phyloP scores from a whole-genome alignment of 345 rosid species.

The Viola odorata region DNA sequence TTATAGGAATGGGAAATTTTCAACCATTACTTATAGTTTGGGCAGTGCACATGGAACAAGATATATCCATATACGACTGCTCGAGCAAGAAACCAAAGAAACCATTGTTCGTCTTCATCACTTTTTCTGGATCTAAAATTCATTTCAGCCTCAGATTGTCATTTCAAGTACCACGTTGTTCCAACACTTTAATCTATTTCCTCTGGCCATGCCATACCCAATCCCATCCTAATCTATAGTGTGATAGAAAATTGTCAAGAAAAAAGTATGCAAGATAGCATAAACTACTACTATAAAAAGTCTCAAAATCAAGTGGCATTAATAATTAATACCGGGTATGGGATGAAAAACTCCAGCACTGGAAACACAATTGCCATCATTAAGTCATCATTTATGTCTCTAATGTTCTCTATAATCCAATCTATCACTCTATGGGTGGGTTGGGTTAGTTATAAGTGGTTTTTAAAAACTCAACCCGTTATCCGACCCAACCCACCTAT shows the following conservation, averaged over 20 bases:
- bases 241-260: slow-evolving; percentile 2
- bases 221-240: slow-evolving; percentile 56
- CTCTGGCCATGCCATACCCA: slow-evolving; percentile 94
- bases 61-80: slow-evolving; percentile 3
- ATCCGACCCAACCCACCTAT: too few species aligned
- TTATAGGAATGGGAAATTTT: too few species aligned
- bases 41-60: too few species aligned
- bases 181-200: slow-evolving; percentile 67
- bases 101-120: slow-evolving; percentile 47
- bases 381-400: slow-evolving; percentile 42
- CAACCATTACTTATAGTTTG: too few species aligned
- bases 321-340: slow-evolving; percentile 60
- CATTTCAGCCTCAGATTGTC: slow-evolving; percentile 79
- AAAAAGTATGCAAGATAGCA: slow-evolving; percentile 4
- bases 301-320: slow-evolving; percentile 5
- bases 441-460: too few species aligned
- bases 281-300: not conserved
- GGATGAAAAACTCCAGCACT: slow-evolving; percentile 51
- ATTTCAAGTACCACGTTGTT: slow-evolving; percentile 78
- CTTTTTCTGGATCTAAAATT: slow-evolving; percentile 55
- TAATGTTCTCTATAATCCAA: slow-evolving; percentile 41
- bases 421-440: slow-evolving; percentile 36
- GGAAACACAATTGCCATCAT: slow-evolving; percentile 37
- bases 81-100: slow-evolving; percentile 64
- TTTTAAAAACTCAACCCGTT: too few species aligned